Percentiles rank a stretch among this genome's conserved stretches.
Evolutionary conservation across 805 yeast genomes (phyloP).

Genomic region (Candida palmyrensis): DNA sequence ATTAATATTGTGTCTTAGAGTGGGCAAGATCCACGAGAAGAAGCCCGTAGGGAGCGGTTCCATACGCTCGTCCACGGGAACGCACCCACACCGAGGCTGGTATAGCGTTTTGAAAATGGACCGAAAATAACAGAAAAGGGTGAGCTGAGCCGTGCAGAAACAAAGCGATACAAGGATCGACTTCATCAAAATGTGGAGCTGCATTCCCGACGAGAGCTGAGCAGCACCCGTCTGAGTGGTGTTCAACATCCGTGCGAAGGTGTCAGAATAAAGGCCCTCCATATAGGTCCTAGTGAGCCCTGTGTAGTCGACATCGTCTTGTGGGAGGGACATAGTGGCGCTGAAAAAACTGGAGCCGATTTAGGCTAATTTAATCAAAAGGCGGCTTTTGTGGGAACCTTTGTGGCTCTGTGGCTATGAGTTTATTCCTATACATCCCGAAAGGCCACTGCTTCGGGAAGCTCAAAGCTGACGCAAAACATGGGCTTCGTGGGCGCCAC

Average conservation of each 20-base stretch:
- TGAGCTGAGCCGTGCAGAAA: constrained; percentile 50
- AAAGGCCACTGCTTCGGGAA: constrained; percentile 68
- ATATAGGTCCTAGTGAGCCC: constrained; percentile 23
- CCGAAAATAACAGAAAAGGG: constrained; percentile 32
- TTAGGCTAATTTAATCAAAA: too few species aligned
- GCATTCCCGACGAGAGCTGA: constrained; percentile 52
- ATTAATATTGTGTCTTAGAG: constrained; percentile 34
- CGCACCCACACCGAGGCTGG: constrained; percentile 48
- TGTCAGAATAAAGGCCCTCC: constrained; percentile 22
- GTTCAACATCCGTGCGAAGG: constrained; percentile 37
- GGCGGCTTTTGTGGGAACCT: too few species aligned
- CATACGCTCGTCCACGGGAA: constrained; percentile 34
- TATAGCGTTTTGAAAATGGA: constrained; percentile 37
- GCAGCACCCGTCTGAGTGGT: constrained; percentile 57
- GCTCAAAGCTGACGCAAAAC: constrained; percentile 79
- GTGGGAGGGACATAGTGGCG: not conserved
- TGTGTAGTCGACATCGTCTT: constrained; percentile 15
- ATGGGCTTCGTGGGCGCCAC: constrained; percentile 97
- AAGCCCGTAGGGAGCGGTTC: constrained; percentile 36
- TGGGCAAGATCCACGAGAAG: constrained; percentile 54
- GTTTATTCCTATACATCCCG: constrained; percentile 8
- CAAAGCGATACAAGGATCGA: constrained; percentile 51
- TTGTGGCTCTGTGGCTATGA: too few species aligned
- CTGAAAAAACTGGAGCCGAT: too few species aligned
- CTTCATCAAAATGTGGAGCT: constrained; percentile 50